These are phyloP conservation scores for Phanerochaete sordida DNA, from an alignment of 768 basidiomycete species.

Conservation along the genomic window DNA sequence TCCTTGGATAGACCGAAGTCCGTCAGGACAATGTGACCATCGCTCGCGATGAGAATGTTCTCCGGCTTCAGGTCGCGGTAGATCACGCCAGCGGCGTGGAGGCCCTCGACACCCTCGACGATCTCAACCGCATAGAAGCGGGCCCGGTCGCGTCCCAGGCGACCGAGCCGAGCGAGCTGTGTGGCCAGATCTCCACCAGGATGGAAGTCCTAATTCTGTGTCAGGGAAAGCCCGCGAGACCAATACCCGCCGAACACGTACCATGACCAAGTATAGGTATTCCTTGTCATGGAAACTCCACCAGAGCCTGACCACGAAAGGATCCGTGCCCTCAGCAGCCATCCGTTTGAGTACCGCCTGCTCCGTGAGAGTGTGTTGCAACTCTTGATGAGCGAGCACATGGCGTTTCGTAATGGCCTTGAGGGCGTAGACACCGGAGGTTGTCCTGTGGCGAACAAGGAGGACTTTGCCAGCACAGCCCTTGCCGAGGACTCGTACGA, in stretches of 20 bases:
- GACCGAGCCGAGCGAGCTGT: slow-evolving; percentile 94
- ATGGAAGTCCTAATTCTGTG: slow-evolving; percentile 71
- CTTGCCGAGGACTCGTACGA: slow-evolving; percentile 94
- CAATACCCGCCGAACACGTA: slow-evolving; percentile 29
- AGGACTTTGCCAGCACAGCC: slow-evolving; percentile 97
- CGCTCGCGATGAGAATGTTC: slow-evolving; percentile 90
- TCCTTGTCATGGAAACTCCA: slow-evolving; percentile 99
- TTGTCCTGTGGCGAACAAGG: slow-evolving; percentile 78
- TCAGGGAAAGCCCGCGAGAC: neutral
- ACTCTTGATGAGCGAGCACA: slow-evolving; percentile 93
- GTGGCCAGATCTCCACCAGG: slow-evolving; percentile 97
- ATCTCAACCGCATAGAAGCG: slow-evolving; percentile 98
- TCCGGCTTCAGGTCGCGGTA: slow-evolving; percentile 98
- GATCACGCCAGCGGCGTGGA: slow-evolving; percentile 93
- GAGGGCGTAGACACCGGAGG: slow-evolving; percentile 78
- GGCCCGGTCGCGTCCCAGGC: slow-evolving; percentile 88
- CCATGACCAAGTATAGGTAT: slow-evolving; percentile 96
- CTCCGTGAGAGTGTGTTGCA: slow-evolving; percentile 95
- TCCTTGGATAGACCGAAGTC: slow-evolving; percentile 96
- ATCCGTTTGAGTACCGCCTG: slow-evolving; percentile 93
- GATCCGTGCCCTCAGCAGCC: slow-evolving; percentile 84
- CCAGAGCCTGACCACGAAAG: slow-evolving; percentile 94
- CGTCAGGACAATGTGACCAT: slow-evolving; percentile 95
- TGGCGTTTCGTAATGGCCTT: slow-evolving; percentile 98
- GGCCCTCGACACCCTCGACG: slow-evolving; percentile 91